These are phyloP conservation scores for Trametes sanguinea DNA, from an alignment of 768 basidiomycete genomes.

Conservation along the genomic window DNA sequence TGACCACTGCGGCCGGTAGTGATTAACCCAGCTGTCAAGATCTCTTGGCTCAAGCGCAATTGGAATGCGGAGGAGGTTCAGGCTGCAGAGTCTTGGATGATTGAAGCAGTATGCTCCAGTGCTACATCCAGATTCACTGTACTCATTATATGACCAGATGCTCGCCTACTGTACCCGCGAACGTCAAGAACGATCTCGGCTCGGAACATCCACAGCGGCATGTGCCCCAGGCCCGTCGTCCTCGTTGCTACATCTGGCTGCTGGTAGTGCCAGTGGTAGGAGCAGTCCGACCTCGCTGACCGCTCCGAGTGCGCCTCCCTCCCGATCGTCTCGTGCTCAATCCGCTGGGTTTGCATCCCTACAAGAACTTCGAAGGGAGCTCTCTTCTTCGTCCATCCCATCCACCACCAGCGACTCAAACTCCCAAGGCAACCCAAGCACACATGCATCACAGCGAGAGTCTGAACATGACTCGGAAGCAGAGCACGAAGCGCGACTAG, in stretches of 20 bases:
- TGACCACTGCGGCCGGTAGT: neutral
- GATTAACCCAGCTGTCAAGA: constrained; percentile 1
- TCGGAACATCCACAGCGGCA: neutral
- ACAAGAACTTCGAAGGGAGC: no score
- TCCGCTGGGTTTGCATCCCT: no score
- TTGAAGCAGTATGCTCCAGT: neutral
- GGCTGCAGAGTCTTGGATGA: neutral
- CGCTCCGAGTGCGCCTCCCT: no score
- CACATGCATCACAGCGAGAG: no score
- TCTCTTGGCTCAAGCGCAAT: neutral
- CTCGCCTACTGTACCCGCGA: neutral
- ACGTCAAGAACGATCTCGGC: neutral
- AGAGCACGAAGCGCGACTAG: no score
- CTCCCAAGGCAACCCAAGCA: no score
- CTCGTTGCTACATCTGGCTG: neutral
- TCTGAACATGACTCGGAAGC: no score
- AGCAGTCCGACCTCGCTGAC: no score
- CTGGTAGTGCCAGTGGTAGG: neutral
- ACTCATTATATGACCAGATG: neutral
- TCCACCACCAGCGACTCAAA: no score
- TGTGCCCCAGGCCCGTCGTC: neutral
- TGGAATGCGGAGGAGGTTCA: neutral
- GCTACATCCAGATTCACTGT: neutral
- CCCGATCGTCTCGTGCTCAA: no score
- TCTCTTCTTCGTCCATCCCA: no score